Evolutionary conservation across 306 rosid genomes (phyloP), one percentile per base, ranked within the genome.

Genomic region (Corylus avellana): DNA sequence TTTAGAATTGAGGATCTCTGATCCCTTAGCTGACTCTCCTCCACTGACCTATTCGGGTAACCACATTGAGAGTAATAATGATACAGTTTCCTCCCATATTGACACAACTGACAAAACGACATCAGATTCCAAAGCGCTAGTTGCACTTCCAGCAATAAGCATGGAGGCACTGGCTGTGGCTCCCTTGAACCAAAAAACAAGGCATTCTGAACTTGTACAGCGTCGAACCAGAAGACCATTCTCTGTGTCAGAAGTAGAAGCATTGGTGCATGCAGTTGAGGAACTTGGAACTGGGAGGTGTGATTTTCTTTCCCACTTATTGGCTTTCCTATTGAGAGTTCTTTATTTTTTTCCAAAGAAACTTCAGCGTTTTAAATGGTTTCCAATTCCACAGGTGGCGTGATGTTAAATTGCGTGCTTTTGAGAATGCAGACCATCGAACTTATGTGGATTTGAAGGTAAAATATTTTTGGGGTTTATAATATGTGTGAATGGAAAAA

Each of bases 241-340:
- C 80, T 89, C 98, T 76, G 98, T 92, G 27, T 78, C 92, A 51
- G 98, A 95, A 85, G 98, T 95, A 44, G 98, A 95, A 89, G 94
- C 97, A 50, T 88, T 95, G 77, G 98, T 95, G 75, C 83, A 91
- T 53, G 97, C 97, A 4, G 98, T 95, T 58, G 98, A 92, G 88
- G 97, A 95, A 59, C 92, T 92, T 20, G 98, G 98, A 83, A 95
- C 98, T 12, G 98, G 98, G 86, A 95, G 98, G 98, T 94, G 56
- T 53, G 87, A 29, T 86, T 22, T 50, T 76, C 70, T 75, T 51
- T 59, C 54, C 46, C 69, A 27, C 75, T 37, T 55, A 32, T 73
- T 58, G 32, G 63, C 74, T 66, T 78, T 67, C 44, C 57, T 37
- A 5, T 0, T 6, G 56, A 29, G 46, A 48, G 1, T 39, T 27